Conservation (phyloP, 805 yeast species). For the Wickerhamomyces strasburgensis region DNA sequence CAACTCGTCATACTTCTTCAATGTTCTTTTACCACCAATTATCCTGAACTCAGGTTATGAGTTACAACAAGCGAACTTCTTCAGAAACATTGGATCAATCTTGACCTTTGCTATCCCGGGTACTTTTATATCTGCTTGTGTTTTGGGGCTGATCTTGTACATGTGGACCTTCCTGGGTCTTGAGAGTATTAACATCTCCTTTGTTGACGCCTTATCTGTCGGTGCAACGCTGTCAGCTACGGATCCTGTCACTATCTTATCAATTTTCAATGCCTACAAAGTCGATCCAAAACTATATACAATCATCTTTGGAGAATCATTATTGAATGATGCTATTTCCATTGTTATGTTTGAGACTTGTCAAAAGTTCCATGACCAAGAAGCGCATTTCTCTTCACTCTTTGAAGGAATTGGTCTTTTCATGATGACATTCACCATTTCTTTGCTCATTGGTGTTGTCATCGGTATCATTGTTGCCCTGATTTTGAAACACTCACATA, state of each 20-base stretch:
- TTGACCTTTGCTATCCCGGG: conserved; percentile 96
- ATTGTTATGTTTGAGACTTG: conserved; percentile 99
- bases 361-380: conserved; percentile 88
- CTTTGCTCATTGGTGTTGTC: conserved; percentile 82
- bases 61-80: conserved; percentile 91
- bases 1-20: conserved; percentile 91
- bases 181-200: conserved; percentile 82
- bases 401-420: conserved; percentile 94
- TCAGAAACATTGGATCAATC: conserved; percentile 85
- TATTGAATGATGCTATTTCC: conserved; percentile 94
- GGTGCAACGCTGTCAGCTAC: conserved; percentile 98
- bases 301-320: conserved; percentile 93
- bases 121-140: conserved; percentile 86
- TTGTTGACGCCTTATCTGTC: conserved; percentile 95
- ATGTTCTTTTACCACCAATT: conserved; percentile 90
- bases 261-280: conserved; percentile 94
- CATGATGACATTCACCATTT: conserved; percentile 86
- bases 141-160: conserved; percentile 80
- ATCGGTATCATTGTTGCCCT: conserved; percentile 88
- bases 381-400: conserved; percentile 66
- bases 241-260: conserved; percentile 94
- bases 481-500: conserved; percentile 84
- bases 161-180: conserved; percentile 90
- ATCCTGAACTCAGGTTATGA: conserved; percentile 96
- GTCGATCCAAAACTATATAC: conserved; percentile 98